Evolutionary conservation across 495 filamentous ascomycete genomes (phyloP).

Genomic region (Penicillium nucicola): DNA sequence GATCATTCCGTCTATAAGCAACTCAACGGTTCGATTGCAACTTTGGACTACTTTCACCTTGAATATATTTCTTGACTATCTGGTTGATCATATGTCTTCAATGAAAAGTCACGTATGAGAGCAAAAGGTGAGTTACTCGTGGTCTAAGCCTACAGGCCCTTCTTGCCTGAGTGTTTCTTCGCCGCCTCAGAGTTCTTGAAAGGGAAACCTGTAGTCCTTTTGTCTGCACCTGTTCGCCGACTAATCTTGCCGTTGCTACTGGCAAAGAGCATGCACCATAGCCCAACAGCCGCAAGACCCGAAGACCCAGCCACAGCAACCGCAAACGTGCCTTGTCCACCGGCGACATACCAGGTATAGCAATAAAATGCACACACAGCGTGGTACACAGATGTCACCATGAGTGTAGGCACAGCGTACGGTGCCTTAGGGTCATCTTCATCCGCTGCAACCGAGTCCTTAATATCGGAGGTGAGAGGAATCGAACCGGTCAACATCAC

Average conservation of each 20-base stretch:
- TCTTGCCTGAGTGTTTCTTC: constrained; percentile 52
- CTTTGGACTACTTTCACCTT: too few species aligned
- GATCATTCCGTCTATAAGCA: not conserved
- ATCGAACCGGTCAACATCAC: constrained; percentile 72
- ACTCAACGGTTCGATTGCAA: too few species aligned
- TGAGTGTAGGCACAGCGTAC: constrained; percentile 65
- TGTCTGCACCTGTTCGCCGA: constrained; percentile 71
- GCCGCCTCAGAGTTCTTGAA: constrained; percentile 54
- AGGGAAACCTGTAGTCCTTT: constrained; percentile 77
- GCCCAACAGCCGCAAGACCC: constrained; percentile 55
- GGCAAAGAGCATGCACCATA: constrained; percentile 76
- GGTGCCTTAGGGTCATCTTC: constrained; percentile 57
- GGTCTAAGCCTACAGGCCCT: constrained; percentile 18
- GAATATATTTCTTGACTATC: too few species aligned
- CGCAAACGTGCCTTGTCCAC: constrained; percentile 50
- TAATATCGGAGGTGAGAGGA: constrained; percentile 56
- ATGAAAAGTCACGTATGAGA: not conserved
- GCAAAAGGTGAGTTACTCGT: not conserved
- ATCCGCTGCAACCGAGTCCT: constrained; percentile 41
- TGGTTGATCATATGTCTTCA: not conserved
- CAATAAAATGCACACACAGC: constrained; percentile 58
- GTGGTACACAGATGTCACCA: constrained; percentile 67
- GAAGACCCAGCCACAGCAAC: constrained; percentile 52
- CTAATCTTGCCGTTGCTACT: constrained; percentile 60
- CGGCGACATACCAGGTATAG: constrained; percentile 60